Evolutionary conservation across 2,329 filamentous ascomycete species (phyloP), one percentile per base, ranked within the genome.

Genomic region (Paraconiothyrium brasiliense): DNA sequence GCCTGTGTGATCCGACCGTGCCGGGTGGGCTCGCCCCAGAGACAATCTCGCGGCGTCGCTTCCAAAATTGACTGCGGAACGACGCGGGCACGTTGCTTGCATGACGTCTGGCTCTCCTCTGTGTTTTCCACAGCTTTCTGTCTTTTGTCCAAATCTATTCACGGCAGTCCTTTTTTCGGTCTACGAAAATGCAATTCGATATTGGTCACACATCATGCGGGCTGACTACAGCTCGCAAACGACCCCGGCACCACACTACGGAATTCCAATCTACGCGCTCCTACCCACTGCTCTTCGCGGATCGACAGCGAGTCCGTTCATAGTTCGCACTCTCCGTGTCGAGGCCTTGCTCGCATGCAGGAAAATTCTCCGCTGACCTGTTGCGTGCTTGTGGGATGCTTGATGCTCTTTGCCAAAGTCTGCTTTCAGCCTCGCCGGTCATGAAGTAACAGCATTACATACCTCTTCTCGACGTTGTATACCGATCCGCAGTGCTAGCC

Each of bases 321-420:
- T 37, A 47, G 54, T 56, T 56, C 54, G 44, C 43, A n/a, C 20
- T 47, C 32, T 56, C 43, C 54, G 30, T 37, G 41, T 47, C 27
- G 43, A 56, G 51, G 22, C 52, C 16, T 47, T 13, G 27, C 27
- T 47, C 43, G 54, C 47, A 56, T 47, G 54, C 54, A 30, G 27
- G 51, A 27, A 37, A 47, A 56, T 56, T 56, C 54, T 47, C 54
- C 54, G 54, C 54, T 56, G 35, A 54, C 51, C 9, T 54, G 41
- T 47, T 56, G 43, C 54, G 24, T 47, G 50, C 50, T 54, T 37
- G 11, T 39, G 13, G 24, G 4, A 50, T 34, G 30, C 47, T 50
- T 50, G 47, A n/a, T 50, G 30, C 30, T 50, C 11, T 16, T 41
- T n/a, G 44, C 16, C 41, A 24, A 13, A 55, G 27, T 34, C 52